Evolutionary conservation across 139 green algal species (phyloP).

Genomic region (Chlorella sp.): DNA sequence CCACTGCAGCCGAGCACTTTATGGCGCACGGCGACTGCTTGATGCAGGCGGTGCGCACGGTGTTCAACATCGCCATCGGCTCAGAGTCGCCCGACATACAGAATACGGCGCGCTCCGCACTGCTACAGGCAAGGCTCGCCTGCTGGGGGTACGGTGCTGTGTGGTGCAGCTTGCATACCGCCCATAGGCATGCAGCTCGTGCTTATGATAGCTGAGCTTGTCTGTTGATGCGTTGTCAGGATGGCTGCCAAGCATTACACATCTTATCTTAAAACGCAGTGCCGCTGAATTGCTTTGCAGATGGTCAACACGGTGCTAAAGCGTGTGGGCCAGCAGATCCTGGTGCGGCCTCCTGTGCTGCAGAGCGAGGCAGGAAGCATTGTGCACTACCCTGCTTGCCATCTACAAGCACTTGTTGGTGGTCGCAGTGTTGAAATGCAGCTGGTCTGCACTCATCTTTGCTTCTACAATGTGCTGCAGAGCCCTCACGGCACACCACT

Average conservation of each 20-base stretch:
- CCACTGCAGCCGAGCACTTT: slow-evolving; percentile 82
- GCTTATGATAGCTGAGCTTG: too few species aligned
- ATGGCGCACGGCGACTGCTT: slow-evolving; percentile 86
- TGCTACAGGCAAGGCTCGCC: slow-evolving; percentile 52
- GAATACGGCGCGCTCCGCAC: slow-evolving; percentile 77
- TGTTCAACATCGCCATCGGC: slow-evolving; percentile 91
- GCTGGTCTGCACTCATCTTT: too few species aligned
- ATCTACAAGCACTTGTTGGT: not conserved
- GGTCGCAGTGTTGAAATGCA: not conserved
- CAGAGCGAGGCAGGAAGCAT: not conserved
- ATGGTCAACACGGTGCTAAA: slow-evolving; percentile 91
- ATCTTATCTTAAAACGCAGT: too few species aligned
- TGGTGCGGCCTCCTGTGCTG: not conserved
- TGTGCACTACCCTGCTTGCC: not conserved
- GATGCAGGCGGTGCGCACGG: slow-evolving; percentile 77
- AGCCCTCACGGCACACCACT: slow-evolving; percentile 15
- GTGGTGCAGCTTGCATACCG: too few species aligned
- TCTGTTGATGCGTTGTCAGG: too few species aligned
- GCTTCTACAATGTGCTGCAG: not conserved
- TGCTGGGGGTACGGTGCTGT: too few species aligned
- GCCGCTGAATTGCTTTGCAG: too few species aligned
- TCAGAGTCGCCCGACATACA: slow-evolving; percentile 70
- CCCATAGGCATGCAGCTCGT: too few species aligned
- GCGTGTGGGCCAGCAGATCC: slow-evolving; percentile 68
- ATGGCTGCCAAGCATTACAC: too few species aligned